Base-by-base conservation (phyloP, 257 asterid genomes). In the Nicotiana otophora region DNA sequence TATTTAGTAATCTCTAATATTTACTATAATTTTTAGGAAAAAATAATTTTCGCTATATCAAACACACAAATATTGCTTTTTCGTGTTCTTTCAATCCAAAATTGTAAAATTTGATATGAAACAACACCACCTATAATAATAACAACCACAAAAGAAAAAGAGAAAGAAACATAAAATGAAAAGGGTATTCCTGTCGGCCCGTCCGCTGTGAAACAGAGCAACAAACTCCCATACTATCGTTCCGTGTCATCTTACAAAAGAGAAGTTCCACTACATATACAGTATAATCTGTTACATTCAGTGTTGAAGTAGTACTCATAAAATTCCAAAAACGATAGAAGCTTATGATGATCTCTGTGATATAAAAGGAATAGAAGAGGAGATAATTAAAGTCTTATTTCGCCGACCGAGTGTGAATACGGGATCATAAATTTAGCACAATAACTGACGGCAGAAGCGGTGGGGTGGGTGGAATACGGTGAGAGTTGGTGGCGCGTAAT, bases 401-500 rank as follows among this genome's bases (percentile, higher is more conserved):
- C 48, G 48, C 48, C 11, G 11, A 42, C 48, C 10, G 48, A 42
- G 48, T 42, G 48, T 8, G 10, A 42, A 42, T 42, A 42, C 11
- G 0, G 0, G 48, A 42, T 42, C 48, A 42, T 42, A 42, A 42
- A 23, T 72, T 42, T 0, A 70, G 34, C 78, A 15, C 15, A 0
- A 33, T 68, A 12, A 67, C 7, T 67, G 76, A 39, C 30, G 53
- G 78, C 42, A 14, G n/a, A 66, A 60, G 69, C 65, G 19, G 80
- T 51, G 33, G 20, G 78, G 10, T 28, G 17, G 77, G 75, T 51
- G 57, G 84, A 48, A 62, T 5, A 79, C 70, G 1, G 76, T 34
- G 53, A 79, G 9, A 62, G 67, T 76, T 28, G 85, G 83, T 77
- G 87, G 87, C 83, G 76, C 81, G 66, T 76, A n/a, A 42, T 55